phyloP scores from a whole-genome alignment of 768 basidiomycete species.

The Termitomyces sp. region DNA sequence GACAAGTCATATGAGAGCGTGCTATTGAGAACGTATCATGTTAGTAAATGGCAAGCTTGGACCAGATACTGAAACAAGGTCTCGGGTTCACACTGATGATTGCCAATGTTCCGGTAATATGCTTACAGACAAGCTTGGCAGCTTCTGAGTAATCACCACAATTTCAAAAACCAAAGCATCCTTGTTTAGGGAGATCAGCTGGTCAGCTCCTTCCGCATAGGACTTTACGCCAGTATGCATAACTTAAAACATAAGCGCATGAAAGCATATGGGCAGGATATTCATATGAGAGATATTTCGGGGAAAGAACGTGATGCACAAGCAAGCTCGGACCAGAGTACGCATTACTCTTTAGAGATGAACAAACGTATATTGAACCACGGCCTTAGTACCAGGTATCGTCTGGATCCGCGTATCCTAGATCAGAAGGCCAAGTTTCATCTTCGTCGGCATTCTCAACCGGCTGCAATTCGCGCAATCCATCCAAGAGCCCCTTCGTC shows the following conservation, averaged over 20 bases:
- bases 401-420: slow-evolving; percentile 31
- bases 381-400: slow-evolving; percentile 17
- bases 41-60: background rate
- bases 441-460: slow-evolving; percentile 20
- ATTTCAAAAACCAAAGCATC: background rate
- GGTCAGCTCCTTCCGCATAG: background rate
- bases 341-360: background rate
- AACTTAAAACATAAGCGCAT: background rate
- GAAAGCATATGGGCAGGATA: background rate
- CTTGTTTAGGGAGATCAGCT: background rate
- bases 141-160: slow-evolving; percentile 6
- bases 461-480: slow-evolving; percentile 21
- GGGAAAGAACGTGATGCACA: background rate
- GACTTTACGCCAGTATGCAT: background rate
- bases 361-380: background rate
- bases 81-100: background rate
- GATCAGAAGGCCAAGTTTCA: slow-evolving; percentile 30
- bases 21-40: background rate
- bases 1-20: background rate
- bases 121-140: background rate
- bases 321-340: background rate
- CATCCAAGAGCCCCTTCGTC: slow-evolving; percentile 21
- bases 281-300: too few species aligned
- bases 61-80: background rate
- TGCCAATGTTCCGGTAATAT: background rate